Base-by-base conservation (phyloP, 108 stramenopile genomes). In the Fragilaria crotonensis region DNA sequence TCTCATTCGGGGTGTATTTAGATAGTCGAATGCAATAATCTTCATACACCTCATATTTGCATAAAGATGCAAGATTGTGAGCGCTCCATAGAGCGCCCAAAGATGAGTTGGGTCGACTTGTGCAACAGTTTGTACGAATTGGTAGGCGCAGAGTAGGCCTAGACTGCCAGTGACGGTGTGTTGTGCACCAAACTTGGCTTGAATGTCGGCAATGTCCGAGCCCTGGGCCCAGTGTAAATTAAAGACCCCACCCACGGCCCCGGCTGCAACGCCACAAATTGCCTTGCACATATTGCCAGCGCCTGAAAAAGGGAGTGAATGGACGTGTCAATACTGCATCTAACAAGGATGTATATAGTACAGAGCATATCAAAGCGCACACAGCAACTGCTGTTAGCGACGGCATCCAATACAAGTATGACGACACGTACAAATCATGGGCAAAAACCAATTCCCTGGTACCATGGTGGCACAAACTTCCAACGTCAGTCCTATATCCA, bases 231-330 rank as follows among this genome's bases (percentile, higher is more conserved):
- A 91, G 59, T 87, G 70, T 45, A 91, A 60, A 56, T 87, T 84
- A 56, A 91, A 73, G 29, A 79, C 72, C 48, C 85, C 89, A 32
- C 84, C 82, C 52, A 71, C 72, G 4, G 89, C 83, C 14, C 89
- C 89, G 1, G 89, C 89, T 18, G 89, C 89, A 0, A 91, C 89
- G 5, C 89, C 89, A 75, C 89, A 91, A 9, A 87, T 60, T 0
- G 89, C 83, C 54, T 91, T 87, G 70, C 78, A 91, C 52, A 85
- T 75, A 59, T 85, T 91, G 0, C 83, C 89, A n/a, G 84, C 21
- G 45, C 60, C 75, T 48, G 75, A 69, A 52, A 76, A 57, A 59
- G 5, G 27, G 30, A 14, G 21, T 20, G 21, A n/a, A n/a, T n/a
- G n/a, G n/a, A n/a, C n/a, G n/a, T n/a, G n/a, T n/a, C n/a, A n/a